Conservation (phyloP, 202 grass and related monocot species). For the Alloteropsis angusta region DNA sequence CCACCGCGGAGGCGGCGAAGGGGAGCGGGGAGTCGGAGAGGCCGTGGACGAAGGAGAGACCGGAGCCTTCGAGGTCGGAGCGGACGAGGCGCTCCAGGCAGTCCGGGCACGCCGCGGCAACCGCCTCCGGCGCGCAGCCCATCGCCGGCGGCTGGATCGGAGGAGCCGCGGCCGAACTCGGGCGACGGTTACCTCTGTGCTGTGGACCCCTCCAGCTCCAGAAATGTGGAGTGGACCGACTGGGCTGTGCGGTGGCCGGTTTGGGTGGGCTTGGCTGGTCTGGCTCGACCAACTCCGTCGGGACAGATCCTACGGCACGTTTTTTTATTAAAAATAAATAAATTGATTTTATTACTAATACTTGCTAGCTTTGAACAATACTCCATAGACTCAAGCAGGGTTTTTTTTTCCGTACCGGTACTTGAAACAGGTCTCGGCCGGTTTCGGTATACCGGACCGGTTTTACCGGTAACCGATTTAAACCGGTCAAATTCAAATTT, state of each 20-base stretch:
- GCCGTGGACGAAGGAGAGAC: slow-evolving; percentile 66
- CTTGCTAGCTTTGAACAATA: too few species aligned
- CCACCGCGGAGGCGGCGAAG: slow-evolving; percentile 63
- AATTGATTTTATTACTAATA: too few species aligned
- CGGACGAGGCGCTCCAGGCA: slow-evolving; percentile 61
- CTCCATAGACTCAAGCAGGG: too few species aligned
- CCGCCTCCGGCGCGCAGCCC: slow-evolving; percentile 20
- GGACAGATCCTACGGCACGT: too few species aligned
- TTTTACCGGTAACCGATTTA: too few species aligned
- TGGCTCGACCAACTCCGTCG: too few species aligned
- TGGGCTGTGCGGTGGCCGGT: background rate
- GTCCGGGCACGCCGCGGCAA: slow-evolving; percentile 48
- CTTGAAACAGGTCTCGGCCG: too few species aligned
- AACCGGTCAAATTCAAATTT: too few species aligned
- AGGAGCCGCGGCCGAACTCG: background rate
- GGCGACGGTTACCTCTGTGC: background rate
- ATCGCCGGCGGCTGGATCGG: slow-evolving; percentile 32
- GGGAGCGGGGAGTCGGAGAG: slow-evolving; percentile 67
- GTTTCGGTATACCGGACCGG: too few species aligned
- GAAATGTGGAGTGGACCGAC: background rate
- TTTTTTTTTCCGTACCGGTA: too few species aligned
- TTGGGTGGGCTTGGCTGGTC: background rate
- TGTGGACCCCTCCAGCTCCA: background rate
- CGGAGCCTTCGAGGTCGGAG: slow-evolving; percentile 36
- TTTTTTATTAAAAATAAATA: too few species aligned